Evolutionary conservation across 1,139 yeast species (phyloP).

Genomic region (Pichia sp.): DNA sequence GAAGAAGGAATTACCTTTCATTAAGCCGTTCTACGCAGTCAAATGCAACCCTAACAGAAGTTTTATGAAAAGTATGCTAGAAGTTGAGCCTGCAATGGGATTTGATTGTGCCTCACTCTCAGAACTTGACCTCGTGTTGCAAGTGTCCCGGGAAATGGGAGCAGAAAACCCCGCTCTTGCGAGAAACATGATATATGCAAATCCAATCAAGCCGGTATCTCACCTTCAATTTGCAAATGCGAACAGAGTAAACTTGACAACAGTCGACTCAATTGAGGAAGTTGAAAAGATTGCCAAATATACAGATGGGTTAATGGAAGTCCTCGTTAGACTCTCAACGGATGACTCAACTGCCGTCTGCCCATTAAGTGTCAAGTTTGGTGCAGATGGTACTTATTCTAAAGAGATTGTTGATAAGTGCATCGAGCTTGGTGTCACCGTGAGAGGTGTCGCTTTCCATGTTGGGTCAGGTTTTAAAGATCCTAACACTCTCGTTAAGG

Average conservation of each 20-base stretch:
- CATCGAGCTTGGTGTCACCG: conserved; percentile 48
- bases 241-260: conserved; percentile 58
- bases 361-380: conserved; percentile 83
- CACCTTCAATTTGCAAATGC: conserved; percentile 65
- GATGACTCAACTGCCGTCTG: conserved; percentile 89
- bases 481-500: conserved; percentile 57
- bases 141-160: conserved; percentile 11
- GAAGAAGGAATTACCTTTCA: conserved; percentile 58
- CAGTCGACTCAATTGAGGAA: conserved; percentile 88
- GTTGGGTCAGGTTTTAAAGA: conserved; percentile 93
- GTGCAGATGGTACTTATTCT: conserved; percentile 61
- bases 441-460: conserved; percentile 90
- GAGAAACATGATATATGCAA: conserved; percentile 75
- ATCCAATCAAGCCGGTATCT: conserved; percentile 86
- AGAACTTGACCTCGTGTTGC: conserved; percentile 66
- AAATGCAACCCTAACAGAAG: conserved; percentile 78
- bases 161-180: conserved; percentile 46
- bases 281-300: conserved; percentile 64
- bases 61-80: conserved; percentile 51
- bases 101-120: conserved; percentile 92
- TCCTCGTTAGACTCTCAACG: conserved; percentile 77
- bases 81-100: conserved; percentile 48
- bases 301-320: conserved; percentile 48
- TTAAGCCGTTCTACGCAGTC: conserved; percentile 85
- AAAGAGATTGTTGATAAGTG: conserved; percentile 55